phyloP scores from a whole-genome alignment of 495 filamentous ascomycete species.

The Penicillium ucsense region DNA sequence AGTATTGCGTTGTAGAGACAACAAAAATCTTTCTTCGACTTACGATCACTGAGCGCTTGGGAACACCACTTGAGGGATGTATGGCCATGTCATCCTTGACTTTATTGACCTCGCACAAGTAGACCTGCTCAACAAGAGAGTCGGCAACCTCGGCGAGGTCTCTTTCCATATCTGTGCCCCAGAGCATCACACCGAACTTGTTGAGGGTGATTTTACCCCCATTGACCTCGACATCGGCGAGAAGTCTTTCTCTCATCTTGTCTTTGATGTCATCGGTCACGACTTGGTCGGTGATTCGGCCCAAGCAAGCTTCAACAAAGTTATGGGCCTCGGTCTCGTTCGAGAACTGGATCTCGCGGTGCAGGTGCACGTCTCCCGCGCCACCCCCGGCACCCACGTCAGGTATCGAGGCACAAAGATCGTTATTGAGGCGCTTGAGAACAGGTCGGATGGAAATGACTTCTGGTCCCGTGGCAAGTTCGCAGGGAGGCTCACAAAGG shows the following conservation, averaged over 20 bases:
- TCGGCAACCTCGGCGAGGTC: constrained; percentile 34
- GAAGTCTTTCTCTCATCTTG: not conserved
- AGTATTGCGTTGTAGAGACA: not conserved
- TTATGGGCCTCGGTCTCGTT: constrained; percentile 30
- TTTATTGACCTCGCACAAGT: not conserved
- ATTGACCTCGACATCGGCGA: constrained; percentile 10
- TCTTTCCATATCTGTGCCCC: constrained; percentile 25
- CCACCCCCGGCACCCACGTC: constrained; percentile 76
- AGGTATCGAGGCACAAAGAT: constrained; percentile 41
- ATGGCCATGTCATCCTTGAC: constrained; percentile 13
- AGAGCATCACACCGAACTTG: constrained; percentile 26
- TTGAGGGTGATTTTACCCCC: constrained; percentile 32
- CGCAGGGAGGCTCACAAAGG: constrained; percentile 72
- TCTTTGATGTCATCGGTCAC: constrained; percentile 18
- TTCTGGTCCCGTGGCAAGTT: constrained; percentile 36
- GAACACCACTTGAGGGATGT: constrained; percentile 4
- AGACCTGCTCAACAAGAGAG: constrained; percentile 20
- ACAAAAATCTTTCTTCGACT: not conserved
- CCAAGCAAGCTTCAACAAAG: constrained; percentile 38
- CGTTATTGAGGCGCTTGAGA: constrained; percentile 46
- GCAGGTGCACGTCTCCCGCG: constrained; percentile 59
- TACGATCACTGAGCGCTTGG: not conserved
- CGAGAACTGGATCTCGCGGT: constrained; percentile 53
- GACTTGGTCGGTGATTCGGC: constrained; percentile 28
- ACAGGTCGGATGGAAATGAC: constrained; percentile 75